Conservation (phyloP, 2,329 filamentous ascomycete species). For the Fusarium veterinarium region DNA sequence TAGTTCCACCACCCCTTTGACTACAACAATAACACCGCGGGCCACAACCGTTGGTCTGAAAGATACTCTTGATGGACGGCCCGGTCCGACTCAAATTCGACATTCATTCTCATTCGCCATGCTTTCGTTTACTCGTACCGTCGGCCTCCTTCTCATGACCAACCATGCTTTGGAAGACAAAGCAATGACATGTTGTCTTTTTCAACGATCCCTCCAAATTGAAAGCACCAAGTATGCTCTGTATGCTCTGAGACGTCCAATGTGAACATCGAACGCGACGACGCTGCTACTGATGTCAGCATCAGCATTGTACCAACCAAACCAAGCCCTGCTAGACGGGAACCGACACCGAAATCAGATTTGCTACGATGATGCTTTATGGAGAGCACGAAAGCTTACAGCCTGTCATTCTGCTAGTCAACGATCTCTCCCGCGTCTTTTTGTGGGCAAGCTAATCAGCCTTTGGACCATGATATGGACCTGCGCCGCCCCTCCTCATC, state of each 20-base stretch:
- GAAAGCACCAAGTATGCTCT: constrained; percentile 13
- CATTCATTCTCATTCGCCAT: constrained; percentile 35
- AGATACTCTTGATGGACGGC: constrained; percentile 41
- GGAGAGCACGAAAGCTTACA: constrained; percentile 41
- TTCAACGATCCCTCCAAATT: not conserved
- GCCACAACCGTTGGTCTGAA: constrained; percentile 28
- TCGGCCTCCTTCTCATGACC: constrained; percentile 16
- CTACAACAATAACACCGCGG: constrained; percentile 35
- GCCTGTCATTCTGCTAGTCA: constrained; percentile 23
- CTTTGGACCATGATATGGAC: constrained; percentile 28
- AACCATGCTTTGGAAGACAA: constrained; percentile 17
- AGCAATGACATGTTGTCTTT: constrained; percentile 29
- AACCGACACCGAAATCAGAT: constrained; percentile 37
- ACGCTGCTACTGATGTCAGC: constrained; percentile 16
- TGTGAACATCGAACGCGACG: constrained; percentile 18
- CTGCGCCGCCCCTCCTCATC: constrained; percentile 36
- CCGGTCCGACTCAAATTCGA: constrained; percentile 44
- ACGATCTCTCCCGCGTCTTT: constrained; percentile 31
- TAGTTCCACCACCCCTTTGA: constrained; percentile 41
- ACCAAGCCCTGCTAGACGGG: constrained; percentile 31
- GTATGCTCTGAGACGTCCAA: constrained; percentile 10
- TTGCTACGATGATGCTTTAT: constrained; percentile 27
- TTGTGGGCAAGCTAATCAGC: constrained; percentile 26
- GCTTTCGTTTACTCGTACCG: constrained; percentile 37
- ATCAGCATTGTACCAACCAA: constrained; percentile 28